Conservation (phyloP, 2,329 filamentous ascomycete genomes). For the Xylariaceae sp. region DNA sequence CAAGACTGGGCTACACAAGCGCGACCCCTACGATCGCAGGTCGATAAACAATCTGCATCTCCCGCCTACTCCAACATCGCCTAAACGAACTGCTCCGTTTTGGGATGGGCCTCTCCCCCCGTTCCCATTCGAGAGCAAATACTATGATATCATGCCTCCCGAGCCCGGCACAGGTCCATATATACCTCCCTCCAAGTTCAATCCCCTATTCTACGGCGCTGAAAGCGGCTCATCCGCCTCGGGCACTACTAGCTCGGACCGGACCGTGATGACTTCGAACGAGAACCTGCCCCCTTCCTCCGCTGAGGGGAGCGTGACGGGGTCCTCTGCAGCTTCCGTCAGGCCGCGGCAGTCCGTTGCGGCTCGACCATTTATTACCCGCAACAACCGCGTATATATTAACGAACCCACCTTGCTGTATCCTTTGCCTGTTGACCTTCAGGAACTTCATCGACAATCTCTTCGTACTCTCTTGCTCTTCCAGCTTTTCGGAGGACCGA, state of each 20-base stretch:
- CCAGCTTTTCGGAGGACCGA: conserved; percentile 77
- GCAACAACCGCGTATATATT: conserved; percentile 82
- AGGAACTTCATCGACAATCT: conserved; percentile 85
- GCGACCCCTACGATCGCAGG: conserved; percentile 23
- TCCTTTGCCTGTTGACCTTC: conserved; percentile 84
- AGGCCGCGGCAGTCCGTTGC: conserved; percentile 25
- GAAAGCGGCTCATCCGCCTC: conserved; percentile 53
- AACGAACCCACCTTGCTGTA: conserved; percentile 74
- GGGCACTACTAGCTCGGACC: conserved; percentile 43
- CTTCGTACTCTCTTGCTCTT: conserved; percentile 80
- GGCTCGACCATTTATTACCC: conserved; percentile 64
- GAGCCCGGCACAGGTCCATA: conserved; percentile 20
- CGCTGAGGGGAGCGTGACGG: conserved; percentile 44
- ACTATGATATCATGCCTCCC: conserved; percentile 29
- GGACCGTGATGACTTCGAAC: conserved; percentile 51
- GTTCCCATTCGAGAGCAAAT: conserved; percentile 21
- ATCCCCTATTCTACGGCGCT: conserved; percentile 43
- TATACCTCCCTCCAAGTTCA: conserved; percentile 28
- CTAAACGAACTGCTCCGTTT: conserved; percentile 11
- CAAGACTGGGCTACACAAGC: conserved; percentile 23
- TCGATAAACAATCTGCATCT: conserved; percentile 14
- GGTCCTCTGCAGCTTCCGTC: conserved; percentile 33
- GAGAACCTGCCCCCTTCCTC: conserved; percentile 46
- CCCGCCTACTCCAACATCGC: conserved; percentile 16
- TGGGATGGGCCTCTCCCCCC: conserved; percentile 17